Evolutionary conservation across 2,329 filamentous ascomycete species (phyloP).

Genomic region (Fusarium sp.): DNA sequence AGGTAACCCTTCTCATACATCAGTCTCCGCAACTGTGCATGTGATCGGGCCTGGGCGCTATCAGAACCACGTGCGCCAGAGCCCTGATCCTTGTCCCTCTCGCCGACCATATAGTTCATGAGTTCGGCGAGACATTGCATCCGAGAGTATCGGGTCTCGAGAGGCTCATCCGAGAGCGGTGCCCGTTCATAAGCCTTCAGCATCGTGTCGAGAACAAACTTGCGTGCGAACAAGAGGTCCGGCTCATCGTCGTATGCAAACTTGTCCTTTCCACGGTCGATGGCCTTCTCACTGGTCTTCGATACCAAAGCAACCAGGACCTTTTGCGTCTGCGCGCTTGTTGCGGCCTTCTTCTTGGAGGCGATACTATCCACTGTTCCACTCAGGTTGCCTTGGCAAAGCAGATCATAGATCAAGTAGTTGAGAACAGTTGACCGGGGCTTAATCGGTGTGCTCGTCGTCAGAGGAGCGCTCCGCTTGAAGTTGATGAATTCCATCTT

Average conservation of each 20-base stretch:
- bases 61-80: slow-evolving; percentile 56
- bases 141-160: slow-evolving; percentile 88
- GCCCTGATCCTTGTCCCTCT: slow-evolving; percentile 74
- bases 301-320: slow-evolving; percentile 88
- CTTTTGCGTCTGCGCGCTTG: slow-evolving; percentile 86
- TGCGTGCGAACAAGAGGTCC: slow-evolving; percentile 90
- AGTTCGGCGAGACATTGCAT: slow-evolving; percentile 90
- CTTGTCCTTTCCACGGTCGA: slow-evolving; percentile 67
- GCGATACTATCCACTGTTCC: slow-evolving; percentile 79
- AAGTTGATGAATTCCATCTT: slow-evolving; percentile 99
- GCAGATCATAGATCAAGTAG: slow-evolving; percentile 87
- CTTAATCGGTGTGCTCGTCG: slow-evolving; percentile 90
- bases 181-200: slow-evolving; percentile 93
- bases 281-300: slow-evolving; percentile 83
- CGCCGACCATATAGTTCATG: slow-evolving; percentile 91
- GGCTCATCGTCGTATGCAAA: slow-evolving; percentile 81
- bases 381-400: slow-evolving; percentile 70
- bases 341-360: slow-evolving; percentile 87
- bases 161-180: slow-evolving; percentile 78
- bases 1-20: slow-evolving; percentile 99
- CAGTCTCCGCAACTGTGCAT: slow-evolving; percentile 87
- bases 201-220: slow-evolving; percentile 93
- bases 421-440: slow-evolving; percentile 93
- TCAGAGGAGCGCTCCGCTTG: slow-evolving; percentile 88
- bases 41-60: slow-evolving; percentile 65